Percentiles rank a stretch among this genome's conserved stretches.
phyloP scores from a whole-genome alignment of 2,329 filamentous ascomycete genomes.

The Claviceps citrina region DNA sequence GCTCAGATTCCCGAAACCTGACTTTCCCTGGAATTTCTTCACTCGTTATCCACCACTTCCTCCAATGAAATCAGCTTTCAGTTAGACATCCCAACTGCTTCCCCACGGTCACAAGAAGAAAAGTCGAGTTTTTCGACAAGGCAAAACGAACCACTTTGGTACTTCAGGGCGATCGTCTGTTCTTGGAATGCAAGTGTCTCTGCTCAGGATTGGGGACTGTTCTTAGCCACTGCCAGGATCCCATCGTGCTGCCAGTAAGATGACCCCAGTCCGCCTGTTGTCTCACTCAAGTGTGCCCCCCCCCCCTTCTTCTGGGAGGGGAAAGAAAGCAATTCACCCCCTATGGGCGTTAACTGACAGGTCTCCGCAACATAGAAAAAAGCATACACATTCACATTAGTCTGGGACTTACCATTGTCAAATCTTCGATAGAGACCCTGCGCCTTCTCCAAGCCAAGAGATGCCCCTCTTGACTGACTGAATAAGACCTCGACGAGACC shows the following conservation, averaged over 20 bases:
- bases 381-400: slow-evolving; percentile 17
- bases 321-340: slow-evolving; percentile 21
- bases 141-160: slow-evolving; percentile 10
- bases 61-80: slow-evolving; percentile 11
- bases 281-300: slow-evolving; percentile 17
- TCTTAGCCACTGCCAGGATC: slow-evolving; percentile 19
- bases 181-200: slow-evolving; percentile 25
- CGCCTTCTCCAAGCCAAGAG: slow-evolving; percentile 13
- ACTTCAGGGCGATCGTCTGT: slow-evolving; percentile 12
- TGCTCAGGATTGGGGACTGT: slow-evolving; percentile 21
- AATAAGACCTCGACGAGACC: slow-evolving; percentile 25
- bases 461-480: slow-evolving; percentile 15
- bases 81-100: slow-evolving; percentile 10
- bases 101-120: slow-evolving; percentile 11
- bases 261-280: slow-evolving; percentile 16
- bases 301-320: slow-evolving; percentile 13
- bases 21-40: slow-evolving; percentile 7
- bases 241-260: slow-evolving; percentile 19
- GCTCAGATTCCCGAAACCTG: slow-evolving; percentile 9
- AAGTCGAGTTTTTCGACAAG: slow-evolving; percentile 9
- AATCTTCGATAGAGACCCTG: slow-evolving; percentile 23
- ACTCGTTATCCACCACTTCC: slow-evolving; percentile 7
- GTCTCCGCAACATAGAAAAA: slow-evolving; percentile 17
- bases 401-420: slow-evolving; percentile 18
- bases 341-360: slow-evolving; percentile 17